Percentiles rank a stretch among this genome's conserved stretches.
Conservation (phyloP, 441 rosid genomes). For the Erysimum pusillum region DNA sequence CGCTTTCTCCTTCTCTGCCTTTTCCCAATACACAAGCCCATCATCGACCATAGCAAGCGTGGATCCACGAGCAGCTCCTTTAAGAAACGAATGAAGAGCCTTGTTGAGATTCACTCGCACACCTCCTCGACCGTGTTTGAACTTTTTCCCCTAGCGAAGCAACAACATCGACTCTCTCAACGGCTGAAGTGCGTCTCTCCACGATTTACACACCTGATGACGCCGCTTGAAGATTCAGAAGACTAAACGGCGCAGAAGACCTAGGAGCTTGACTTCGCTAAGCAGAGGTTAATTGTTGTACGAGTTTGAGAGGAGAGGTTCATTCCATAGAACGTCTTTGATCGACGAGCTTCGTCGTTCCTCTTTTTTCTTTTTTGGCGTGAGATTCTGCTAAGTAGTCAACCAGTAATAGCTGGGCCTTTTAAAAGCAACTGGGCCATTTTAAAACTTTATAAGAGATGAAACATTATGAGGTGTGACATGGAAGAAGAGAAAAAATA, state of each 20-base stretch:
- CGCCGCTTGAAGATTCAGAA: conserved; percentile 66
- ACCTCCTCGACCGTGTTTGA: conserved; percentile 84
- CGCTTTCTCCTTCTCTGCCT: conserved; percentile 68
- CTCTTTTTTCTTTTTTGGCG: too few species aligned
- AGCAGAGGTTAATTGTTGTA: too few species aligned
- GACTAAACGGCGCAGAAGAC: conserved; percentile 64
- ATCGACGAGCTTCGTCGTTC: too few species aligned
- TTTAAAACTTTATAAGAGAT: too few species aligned
- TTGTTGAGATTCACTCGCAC: conserved; percentile 67
- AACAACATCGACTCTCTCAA: conserved; percentile 84
- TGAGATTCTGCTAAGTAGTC: too few species aligned
- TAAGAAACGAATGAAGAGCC: conserved; percentile 81
- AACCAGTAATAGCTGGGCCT: too few species aligned
- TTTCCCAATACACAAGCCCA: conserved; percentile 86
- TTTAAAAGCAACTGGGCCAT: too few species aligned
- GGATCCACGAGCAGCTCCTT: conserved; percentile 85
- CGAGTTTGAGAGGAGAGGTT: too few species aligned
- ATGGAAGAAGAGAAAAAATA: too few species aligned
- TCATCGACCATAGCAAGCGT: conserved; percentile 97
- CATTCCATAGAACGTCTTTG: too few species aligned
- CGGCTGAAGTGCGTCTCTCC: conserved; percentile 85
- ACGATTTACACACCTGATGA: conserved; percentile 77
- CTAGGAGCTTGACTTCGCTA: too few species aligned
- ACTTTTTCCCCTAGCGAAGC: conserved; percentile 78
- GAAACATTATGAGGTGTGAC: too few species aligned